Evolutionary conservation across 352 stramenopile genomes (phyloP), one percentile per base, ranked within the genome.

Genomic region (Pythium phragmiticola): DNA sequence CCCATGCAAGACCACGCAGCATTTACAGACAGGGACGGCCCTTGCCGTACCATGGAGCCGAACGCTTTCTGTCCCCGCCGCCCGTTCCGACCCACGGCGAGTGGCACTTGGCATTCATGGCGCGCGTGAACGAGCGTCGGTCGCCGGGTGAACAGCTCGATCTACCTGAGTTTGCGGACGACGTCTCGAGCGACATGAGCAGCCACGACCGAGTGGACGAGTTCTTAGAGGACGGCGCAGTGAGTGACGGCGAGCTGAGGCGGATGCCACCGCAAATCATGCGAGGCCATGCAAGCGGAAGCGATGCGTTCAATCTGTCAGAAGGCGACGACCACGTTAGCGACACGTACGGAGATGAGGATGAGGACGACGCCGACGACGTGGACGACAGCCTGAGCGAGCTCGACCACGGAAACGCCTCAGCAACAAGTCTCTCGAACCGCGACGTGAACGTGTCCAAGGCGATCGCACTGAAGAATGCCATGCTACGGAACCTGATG

Each of bases 371-470:
- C 5, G 39, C 57, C 2, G 36, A 49, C 2, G 37, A 50, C 26
- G 17, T 12, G 4, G 30, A 59, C 9, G 45, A 50, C 19, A 46
- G 16, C 4, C 41, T 36, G 34, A 57, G 49, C 21, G 53, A 60
- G 5, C 41, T 57, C 13, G 51, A 60, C 4, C 50, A 30, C 45
- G 47, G 37, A 17, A 47, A 63, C 21, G 34, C 33, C 1, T 41
- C 52, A n/a, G 19, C 28, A 0, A 52, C 51, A 1, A 66, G 60
- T 34, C 13, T 75, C n/a, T 88, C 77, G 2, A 90, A 82, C 51
- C 72, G 68, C 39, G 75, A 77, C 14, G 76, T 89, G 17, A 92
- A 90, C 62, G 66, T 72, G 14, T 80, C 76, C 2, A 92, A 92
- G 68, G 80, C 80, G 39, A 69, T 72, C 4, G 84, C 74, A 4